Evolutionary conservation across 129 eudicot genomes (phyloP).

Genomic region (Pulicaria dysenterica): DNA sequence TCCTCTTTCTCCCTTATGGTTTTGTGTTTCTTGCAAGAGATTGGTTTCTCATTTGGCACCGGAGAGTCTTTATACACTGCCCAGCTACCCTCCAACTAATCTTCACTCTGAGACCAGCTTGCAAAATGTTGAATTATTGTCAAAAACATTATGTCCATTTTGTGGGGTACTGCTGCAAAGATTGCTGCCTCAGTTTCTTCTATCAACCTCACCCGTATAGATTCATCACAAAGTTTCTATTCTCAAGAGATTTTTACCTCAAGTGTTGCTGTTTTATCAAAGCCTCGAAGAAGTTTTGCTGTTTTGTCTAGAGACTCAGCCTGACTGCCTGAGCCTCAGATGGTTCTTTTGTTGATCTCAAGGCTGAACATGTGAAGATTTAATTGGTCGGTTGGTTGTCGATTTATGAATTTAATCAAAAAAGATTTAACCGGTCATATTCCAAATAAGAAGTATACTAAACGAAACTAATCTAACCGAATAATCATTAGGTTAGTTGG

Average conservation of each 20-base stretch:
- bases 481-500: no score
- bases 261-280: background rate
- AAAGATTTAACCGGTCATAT: no score
- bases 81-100: slow-evolving; percentile 39
- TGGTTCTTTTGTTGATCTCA: no score
- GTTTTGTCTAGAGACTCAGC: no score
- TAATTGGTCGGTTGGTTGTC: no score
- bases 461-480: no score
- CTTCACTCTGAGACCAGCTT: background rate
- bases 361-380: no score
- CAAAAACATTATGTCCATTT: slow-evolving; percentile 74
- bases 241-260: background rate
- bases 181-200: slow-evolving; percentile 59
- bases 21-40: slow-evolving; percentile 74
- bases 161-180: slow-evolving; percentile 84
- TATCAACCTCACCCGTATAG: slow-evolving; percentile 61
- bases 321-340: no score
- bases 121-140: slow-evolving; percentile 7
- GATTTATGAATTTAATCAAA: no score
- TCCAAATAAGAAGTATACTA: no score
- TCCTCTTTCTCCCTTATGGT: slow-evolving; percentile 68
- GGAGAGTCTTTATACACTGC: slow-evolving; percentile 42
- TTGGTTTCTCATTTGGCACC: slow-evolving; percentile 67
- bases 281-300: no score
- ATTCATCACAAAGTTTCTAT: background rate